Evolutionary conservation across 768 basidiomycete species (phyloP).

Genomic region (Podaxis sp.): DNA sequence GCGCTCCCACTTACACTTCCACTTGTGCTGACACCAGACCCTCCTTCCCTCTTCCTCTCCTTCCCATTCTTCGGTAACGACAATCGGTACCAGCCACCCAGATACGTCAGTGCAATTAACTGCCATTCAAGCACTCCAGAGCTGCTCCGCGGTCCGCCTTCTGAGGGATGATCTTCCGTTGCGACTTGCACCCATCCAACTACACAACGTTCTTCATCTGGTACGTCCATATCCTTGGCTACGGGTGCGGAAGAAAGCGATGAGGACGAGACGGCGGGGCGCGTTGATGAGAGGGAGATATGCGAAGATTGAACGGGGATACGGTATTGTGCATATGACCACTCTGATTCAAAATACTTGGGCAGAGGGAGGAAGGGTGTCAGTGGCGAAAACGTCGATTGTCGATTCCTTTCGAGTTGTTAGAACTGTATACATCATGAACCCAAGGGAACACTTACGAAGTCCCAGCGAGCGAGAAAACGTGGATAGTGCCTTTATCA

Average conservation of each 20-base stretch:
- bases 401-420: conserved; percentile 61
- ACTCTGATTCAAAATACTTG: conserved; percentile 92
- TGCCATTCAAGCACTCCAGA: conserved; percentile 54
- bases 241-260: conserved; percentile 49
- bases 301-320: conserved; percentile 85
- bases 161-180: conserved; percentile 30
- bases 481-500: conserved; percentile 92
- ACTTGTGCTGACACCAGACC: conserved; percentile 62
- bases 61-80: conserved; percentile 60
- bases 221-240: conserved; percentile 42
- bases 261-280: conserved; percentile 13
- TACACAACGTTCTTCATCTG: conserved; percentile 82
- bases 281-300: conserved; percentile 69
- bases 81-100: conserved; percentile 91
- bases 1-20: conserved; percentile 60
- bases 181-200: conserved; percentile 80
- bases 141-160: conserved; percentile 19
- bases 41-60: conserved; percentile 42
- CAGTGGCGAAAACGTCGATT: conserved; percentile 79
- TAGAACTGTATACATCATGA: neutral
- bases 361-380: conserved; percentile 81
- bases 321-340: conserved; percentile 93
- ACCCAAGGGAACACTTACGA: conserved; percentile 48
- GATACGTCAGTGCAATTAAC: conserved; percentile 81
- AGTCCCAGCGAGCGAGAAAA: conserved; percentile 75